A percentile compares a stretch with the other conserved stretches of the same genome.
Evolutionary conservation across 2,329 filamentous ascomycete genomes (phyloP).

Genomic region (Diaporthe eres): DNA sequence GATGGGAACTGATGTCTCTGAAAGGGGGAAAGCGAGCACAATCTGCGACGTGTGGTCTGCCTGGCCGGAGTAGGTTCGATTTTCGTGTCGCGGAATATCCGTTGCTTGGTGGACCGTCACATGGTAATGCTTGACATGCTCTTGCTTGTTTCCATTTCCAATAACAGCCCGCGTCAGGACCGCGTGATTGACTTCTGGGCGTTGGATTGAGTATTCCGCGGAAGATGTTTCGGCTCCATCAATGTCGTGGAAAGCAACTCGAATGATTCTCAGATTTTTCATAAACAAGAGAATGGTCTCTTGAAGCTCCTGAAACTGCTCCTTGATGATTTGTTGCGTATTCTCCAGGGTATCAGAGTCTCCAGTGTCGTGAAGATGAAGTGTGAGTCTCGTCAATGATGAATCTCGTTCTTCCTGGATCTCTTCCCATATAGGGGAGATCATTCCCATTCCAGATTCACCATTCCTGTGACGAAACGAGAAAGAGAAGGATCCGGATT

Average conservation of each 20-base stretch:
- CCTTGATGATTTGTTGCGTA: slow-evolving; percentile 45
- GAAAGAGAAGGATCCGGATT: slow-evolving; percentile 61
- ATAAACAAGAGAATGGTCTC: slow-evolving; percentile 59
- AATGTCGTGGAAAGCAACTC: slow-evolving; percentile 49
- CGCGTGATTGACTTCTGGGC: slow-evolving; percentile 19
- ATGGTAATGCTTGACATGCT: slow-evolving; percentile 26
- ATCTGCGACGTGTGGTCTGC: slow-evolving; percentile 51
- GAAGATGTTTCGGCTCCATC: slow-evolving; percentile 36
- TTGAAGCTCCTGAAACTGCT: slow-evolving; percentile 56
- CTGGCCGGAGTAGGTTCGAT: slow-evolving; percentile 33
- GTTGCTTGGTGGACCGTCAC: slow-evolving; percentile 30
- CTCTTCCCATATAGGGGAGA: slow-evolving; percentile 47
- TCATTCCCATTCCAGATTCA: slow-evolving; percentile 55
- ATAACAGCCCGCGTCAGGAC: slow-evolving; percentile 43
- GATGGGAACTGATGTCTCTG: slow-evolving; percentile 50
- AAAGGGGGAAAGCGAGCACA: slow-evolving; percentile 62
- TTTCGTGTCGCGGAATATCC: slow-evolving; percentile 47
- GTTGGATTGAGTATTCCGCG: slow-evolving; percentile 40
- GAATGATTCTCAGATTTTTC: slow-evolving; percentile 54
- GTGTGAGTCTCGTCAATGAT: slow-evolving; percentile 39
- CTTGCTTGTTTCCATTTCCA: background rate
- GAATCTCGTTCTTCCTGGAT: background rate
- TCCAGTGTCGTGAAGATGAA: slow-evolving; percentile 37
- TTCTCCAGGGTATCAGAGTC: slow-evolving; percentile 6
- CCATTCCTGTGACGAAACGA: slow-evolving; percentile 53